phyloP scores from a whole-genome alignment of 1,139 yeast genomes.

The Blastobotrys proliferans region DNA sequence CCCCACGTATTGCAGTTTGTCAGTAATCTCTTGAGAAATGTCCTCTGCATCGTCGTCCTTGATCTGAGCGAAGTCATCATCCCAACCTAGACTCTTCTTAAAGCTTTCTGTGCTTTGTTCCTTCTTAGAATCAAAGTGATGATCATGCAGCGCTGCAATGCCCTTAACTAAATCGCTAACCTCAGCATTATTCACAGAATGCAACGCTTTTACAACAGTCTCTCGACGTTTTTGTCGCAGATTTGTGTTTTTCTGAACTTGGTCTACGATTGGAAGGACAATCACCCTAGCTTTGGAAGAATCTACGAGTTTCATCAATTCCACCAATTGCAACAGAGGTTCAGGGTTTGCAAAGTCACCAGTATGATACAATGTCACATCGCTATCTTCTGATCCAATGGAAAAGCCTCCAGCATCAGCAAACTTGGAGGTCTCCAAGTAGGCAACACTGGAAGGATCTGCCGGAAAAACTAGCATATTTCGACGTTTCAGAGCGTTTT shows the following conservation, averaged over 20 bases:
- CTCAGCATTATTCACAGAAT: conserved; percentile 1
- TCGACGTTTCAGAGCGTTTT: conserved; percentile 26
- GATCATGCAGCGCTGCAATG: conserved; percentile 3
- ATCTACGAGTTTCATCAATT: conserved; percentile 32
- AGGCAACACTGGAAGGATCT: conserved; percentile 19
- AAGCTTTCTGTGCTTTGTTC: neutral
- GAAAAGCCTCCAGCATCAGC: too few relatives aligned
- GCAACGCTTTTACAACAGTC: conserved; percentile 8
- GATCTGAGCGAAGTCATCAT: conserved; percentile 3
- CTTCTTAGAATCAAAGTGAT: conserved; percentile 5
- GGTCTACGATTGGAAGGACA: conserved; percentile 15
- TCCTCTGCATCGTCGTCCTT: neutral
- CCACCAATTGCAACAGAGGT: conserved; percentile 43
- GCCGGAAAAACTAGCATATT: conserved; percentile 38
- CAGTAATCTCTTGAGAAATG: neutral
- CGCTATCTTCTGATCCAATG: conserved; percentile 11
- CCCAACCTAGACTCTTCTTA: neutral
- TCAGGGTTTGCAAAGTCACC: conserved; percentile 47
- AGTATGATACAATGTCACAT: conserved; percentile 21
- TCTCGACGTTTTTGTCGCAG: conserved; percentile 6
- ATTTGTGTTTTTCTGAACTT: conserved; percentile 8
- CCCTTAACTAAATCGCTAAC: conserved; percentile 3
- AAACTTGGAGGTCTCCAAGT: conserved; percentile 20
- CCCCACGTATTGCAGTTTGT: neutral
- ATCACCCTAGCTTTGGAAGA: neutral